Evolutionary conservation across 768 basidiomycete species (phyloP), one percentile per base, ranked within the genome.

Genomic region (Vararia minispora): DNA sequence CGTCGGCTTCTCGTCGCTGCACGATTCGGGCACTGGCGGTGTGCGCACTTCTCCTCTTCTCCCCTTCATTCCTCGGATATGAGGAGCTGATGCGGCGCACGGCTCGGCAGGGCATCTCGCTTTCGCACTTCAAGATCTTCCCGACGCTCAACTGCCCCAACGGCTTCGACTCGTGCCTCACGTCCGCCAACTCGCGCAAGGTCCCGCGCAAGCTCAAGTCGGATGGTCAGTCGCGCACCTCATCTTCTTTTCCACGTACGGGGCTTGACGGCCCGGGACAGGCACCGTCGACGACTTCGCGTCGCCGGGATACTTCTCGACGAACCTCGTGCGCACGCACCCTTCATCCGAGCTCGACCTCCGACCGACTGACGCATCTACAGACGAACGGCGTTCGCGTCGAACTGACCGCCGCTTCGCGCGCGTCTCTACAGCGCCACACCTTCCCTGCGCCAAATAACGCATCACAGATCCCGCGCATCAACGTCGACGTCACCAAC

Each of bases 251-350:
- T 36, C 12, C 12, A n/a, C 13, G 21, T 5, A 11, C 29, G 11
- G 10, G n/a, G 11, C 9, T 11, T 16, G 6, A 22, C 7, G 5
- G 20, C 28, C 6, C 6, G 6, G 18, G 9, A 18, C 40, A 76
- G 74, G 74, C 10, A 59, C 62, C 23, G 69, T 74, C 4, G 76
- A 78, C 42, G 76, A 79, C 46, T 65, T 62, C 41, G 74, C 76
- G 4, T 71, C 73, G 12, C 78, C 77, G 0, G 78, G 78, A 34
- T 80, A 78, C 51, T 80, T 80, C 50, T 65, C 75, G 0, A 69
- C 72, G 1, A 76, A 76, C 46, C 57, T 79, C 22, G 74, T 73
- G 41, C 12, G 60, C 51, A n/a, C n/a, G n/a, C n/a, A n/a, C n/a
- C n/a, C n/a, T n/a, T n/a, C n/a, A n/a, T n/a, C n/a, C n/a, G 2